phyloP scores from a whole-genome alignment of 495 filamentous ascomycete species.

The Aspergillus coremiiformis region DNA sequence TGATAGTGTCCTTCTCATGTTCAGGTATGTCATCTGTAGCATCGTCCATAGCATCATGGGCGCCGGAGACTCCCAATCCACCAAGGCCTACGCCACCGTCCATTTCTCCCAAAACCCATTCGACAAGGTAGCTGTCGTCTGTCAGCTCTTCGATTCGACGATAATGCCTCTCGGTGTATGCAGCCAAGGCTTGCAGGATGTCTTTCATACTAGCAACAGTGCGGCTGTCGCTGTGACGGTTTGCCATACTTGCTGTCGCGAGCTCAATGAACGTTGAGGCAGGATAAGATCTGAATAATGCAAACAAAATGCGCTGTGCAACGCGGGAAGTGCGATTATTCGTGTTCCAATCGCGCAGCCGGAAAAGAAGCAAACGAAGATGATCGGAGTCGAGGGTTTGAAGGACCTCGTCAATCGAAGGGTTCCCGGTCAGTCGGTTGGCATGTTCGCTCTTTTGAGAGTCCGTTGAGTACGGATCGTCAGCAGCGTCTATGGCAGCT shows the following conservation, averaged over 20 bases:
- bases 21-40: constrained; percentile 23
- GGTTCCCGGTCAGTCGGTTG: constrained; percentile 56
- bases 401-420: constrained; percentile 79
- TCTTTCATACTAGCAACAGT: constrained; percentile 66
- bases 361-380: constrained; percentile 66
- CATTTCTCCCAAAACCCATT: constrained; percentile 91
- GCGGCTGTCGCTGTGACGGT: constrained; percentile 28
- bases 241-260: constrained; percentile 38
- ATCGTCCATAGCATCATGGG: constrained; percentile 6
- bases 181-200: constrained; percentile 70
- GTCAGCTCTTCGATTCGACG: constrained; percentile 75
- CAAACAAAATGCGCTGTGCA: constrained; percentile 77
- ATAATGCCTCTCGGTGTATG: constrained; percentile 90
- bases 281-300: constrained; percentile 70
- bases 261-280: constrained; percentile 65
- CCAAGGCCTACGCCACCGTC: constrained; percentile 52
- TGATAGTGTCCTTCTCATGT: constrained; percentile 40
- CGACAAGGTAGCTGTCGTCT: constrained; percentile 92
- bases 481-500: constrained; percentile 59
- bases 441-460: constrained; percentile 19
- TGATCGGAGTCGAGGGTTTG: constrained; percentile 72
- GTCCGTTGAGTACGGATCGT: constrained; percentile 24
- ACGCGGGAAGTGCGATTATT: constrained; percentile 81
- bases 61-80: constrained; percentile 20
- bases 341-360: constrained; percentile 93